phyloP scores from a whole-genome alignment of 2,329 filamentous ascomycete genomes.

The Calonectria pseudoreteaudii region DNA sequence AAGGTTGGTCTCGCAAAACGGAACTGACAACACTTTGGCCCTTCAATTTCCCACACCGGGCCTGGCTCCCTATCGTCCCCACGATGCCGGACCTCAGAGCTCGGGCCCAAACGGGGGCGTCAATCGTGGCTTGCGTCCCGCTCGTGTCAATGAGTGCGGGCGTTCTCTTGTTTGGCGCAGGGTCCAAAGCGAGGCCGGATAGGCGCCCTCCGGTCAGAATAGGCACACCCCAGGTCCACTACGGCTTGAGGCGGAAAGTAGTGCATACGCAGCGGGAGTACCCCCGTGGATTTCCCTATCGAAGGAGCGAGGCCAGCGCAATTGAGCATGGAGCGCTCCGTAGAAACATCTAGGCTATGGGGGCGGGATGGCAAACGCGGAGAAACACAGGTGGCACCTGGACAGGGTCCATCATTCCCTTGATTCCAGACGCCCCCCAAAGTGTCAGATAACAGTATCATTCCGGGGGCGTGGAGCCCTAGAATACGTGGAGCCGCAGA shows the following conservation, averaged over 20 bases:
- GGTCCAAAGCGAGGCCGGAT: constrained; percentile 17
- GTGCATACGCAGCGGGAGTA: not conserved
- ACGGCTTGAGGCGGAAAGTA: not conserved
- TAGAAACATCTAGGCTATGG: constrained; percentile 27
- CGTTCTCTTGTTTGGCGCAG: constrained; percentile 20
- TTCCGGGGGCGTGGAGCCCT: constrained; percentile 29
- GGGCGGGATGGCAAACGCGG: constrained; percentile 8
- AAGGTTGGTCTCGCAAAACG: not conserved
- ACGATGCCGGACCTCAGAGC: not conserved
- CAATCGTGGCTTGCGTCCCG: constrained; percentile 20
- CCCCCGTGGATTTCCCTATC: constrained; percentile 4
- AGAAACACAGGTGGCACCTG: constrained; percentile 20
- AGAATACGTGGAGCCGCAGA: constrained; percentile 31
- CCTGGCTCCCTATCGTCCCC: constrained; percentile 13
- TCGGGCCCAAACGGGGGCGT: not conserved
- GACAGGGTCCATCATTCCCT: constrained; percentile 14
- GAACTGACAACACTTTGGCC: not conserved
- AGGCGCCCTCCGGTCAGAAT: not conserved
- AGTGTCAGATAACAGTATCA: constrained; percentile 29
- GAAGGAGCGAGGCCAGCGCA: constrained; percentile 17
- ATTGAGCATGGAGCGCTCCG: constrained; percentile 24
- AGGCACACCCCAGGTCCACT: constrained; percentile 15
- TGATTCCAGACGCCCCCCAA: not conserved
- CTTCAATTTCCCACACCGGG: constrained; percentile 17
- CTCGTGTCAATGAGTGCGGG: constrained; percentile 14